Percentiles rank a stretch among this genome's conserved stretches.
Evolutionary conservation across 768 basidiomycete genomes (phyloP).

Genomic region (Russula abietina): DNA sequence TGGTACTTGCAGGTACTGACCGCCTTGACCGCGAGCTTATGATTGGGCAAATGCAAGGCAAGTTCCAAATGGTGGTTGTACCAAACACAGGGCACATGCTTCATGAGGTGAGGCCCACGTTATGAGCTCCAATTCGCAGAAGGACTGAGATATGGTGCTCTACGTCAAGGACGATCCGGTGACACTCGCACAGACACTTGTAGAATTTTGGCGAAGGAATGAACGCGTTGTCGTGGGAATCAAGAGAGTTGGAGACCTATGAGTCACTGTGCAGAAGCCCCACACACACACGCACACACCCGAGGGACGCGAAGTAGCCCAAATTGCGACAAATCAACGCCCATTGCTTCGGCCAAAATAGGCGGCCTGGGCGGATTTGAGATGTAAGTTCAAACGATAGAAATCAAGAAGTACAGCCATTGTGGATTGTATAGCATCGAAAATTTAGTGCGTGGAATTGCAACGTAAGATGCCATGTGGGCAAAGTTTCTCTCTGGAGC

Average conservation of each 20-base stretch:
- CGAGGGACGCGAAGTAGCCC: neutral
- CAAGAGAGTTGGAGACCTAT: constrained; percentile 52
- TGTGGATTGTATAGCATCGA: neutral
- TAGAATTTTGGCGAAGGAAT: constrained; percentile 90
- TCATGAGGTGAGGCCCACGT: constrained; percentile 63
- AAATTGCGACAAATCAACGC: neutral
- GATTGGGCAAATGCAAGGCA: constrained; percentile 80
- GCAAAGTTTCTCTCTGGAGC: neutral
- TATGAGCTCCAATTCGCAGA: neutral
- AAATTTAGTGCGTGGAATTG: neutral
- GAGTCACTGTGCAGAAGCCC: neutral
- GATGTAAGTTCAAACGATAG: neutral
- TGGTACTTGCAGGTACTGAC: constrained; percentile 90
- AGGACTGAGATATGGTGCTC: neutral
- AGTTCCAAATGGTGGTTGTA: constrained; percentile 90
- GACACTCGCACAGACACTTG: constrained; percentile 68
- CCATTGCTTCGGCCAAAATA: neutral
- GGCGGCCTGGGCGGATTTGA: neutral
- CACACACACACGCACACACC: neutral
- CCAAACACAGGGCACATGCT: constrained; percentile 88
- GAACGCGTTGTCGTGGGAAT: constrained; percentile 58
- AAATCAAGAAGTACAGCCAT: neutral
- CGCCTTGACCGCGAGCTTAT: constrained; percentile 88
- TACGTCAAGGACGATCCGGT: constrained; percentile 75
- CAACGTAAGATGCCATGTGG: neutral